phyloP scores from a whole-genome alignment of 805 yeast species.

The Metschnikowia kofuensis region DNA sequence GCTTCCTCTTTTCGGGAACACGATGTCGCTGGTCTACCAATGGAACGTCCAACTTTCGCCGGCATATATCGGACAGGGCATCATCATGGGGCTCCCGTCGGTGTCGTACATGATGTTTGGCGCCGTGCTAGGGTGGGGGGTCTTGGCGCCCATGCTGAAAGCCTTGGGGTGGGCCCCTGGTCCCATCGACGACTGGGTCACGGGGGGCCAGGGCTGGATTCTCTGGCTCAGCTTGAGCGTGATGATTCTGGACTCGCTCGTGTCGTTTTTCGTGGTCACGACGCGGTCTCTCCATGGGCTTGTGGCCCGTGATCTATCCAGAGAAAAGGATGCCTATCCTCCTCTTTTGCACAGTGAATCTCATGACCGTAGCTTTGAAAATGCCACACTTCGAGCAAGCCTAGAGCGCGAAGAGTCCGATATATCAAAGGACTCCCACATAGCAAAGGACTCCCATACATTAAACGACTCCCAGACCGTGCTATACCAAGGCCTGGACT shows the following conservation, averaged over 20 bases:
- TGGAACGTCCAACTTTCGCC: conserved; percentile 97
- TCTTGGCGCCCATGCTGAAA: conserved; percentile 79
- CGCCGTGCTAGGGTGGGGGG: conserved; percentile 85
- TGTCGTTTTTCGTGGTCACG: conserved; percentile 68
- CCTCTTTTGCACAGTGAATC: not conserved
- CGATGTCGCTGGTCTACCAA: conserved; percentile 58
- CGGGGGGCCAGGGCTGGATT: conserved; percentile 97
- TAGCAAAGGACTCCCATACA: too few relatives aligned
- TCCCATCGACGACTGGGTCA: conserved; percentile 85
- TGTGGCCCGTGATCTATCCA: not conserved
- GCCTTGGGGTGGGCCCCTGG: conserved; percentile 84
- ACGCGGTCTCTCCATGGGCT: conserved; percentile 35
- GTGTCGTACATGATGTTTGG: conserved; percentile 91
- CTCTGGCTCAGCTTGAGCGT: conserved; percentile 90
- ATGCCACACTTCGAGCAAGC: too few relatives aligned
- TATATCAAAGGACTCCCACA: too few relatives aligned
- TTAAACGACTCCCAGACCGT: conserved; percentile 6
- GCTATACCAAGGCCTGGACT: not conserved
- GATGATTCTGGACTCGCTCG: conserved; percentile 89
- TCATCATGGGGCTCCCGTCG: conserved; percentile 93
- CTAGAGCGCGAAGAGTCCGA: not conserved
- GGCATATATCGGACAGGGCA: conserved; percentile 96
- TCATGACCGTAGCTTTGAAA: too few relatives aligned
- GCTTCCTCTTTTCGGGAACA: conserved; percentile 73
- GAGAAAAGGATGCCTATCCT: not conserved